Evolutionary conservation across 1,139 yeast species (phyloP).

Genomic region (Diutina sp.): DNA sequence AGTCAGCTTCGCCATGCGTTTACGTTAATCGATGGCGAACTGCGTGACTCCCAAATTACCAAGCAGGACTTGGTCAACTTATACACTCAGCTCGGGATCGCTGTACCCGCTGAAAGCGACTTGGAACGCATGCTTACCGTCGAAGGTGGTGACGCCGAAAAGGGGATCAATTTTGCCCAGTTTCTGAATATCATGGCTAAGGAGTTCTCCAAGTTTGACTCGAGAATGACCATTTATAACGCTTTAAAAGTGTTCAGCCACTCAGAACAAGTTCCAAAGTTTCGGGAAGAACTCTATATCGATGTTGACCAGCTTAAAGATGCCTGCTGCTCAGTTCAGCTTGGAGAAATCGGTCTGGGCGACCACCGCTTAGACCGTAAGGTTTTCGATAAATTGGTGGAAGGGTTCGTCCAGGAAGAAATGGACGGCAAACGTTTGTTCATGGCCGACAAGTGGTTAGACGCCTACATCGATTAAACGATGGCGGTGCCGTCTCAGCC

Average conservation of each 20-base stretch:
- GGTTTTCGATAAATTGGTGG: constrained; percentile 39
- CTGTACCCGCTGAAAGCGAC: constrained; percentile 28
- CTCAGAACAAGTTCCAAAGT: constrained; percentile 6
- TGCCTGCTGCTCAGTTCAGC: constrained; percentile 32
- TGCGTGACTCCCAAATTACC: constrained; percentile 57
- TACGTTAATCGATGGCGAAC: constrained; percentile 67
- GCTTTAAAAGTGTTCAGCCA: constrained; percentile 48
- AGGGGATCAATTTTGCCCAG: constrained; percentile 54
- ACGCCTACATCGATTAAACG: constrained; percentile 32
- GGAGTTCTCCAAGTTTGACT: constrained; percentile 45
- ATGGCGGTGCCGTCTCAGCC: too few species aligned
- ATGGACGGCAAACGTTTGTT: constrained; percentile 45
- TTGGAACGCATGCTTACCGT: constrained; percentile 34
- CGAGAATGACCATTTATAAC: constrained; percentile 41
- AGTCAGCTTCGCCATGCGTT: constrained; percentile 35
- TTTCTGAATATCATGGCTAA: constrained; percentile 59
- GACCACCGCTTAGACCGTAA: constrained; percentile 40
- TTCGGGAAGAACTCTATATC: constrained; percentile 18
- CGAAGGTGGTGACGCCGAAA: constrained; percentile 7
- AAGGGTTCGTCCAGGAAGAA: constrained; percentile 45
- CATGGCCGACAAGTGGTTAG: constrained; percentile 47
- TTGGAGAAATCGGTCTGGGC: constrained; percentile 30
- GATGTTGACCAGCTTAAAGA: constrained; percentile 39
- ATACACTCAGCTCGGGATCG: constrained; percentile 35
- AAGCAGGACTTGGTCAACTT: constrained; percentile 45